Base-by-base conservation (phyloP, 2,329 filamentous ascomycete genomes). In the Neonectria magnoliae region DNA sequence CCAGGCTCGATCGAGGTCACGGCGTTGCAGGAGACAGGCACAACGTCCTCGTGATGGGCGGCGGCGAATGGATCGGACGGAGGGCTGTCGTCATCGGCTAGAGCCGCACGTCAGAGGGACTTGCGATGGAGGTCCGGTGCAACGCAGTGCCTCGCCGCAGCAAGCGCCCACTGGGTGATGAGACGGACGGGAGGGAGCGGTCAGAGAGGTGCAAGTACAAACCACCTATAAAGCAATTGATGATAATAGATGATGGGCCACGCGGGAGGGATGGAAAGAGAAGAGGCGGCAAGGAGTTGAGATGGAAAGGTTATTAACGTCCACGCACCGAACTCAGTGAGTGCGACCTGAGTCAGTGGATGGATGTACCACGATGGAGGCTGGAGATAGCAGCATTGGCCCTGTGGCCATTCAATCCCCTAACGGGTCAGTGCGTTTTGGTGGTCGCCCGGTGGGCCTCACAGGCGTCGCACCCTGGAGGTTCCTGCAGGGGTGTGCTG, bases 71-170 rank as follows among this genome's bases (percentile, higher is more conserved):
- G 69, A 69, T 61, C 60, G 69, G 71, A 66, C 59, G 59, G 62
- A 53, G 60, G 62, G 60, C 59, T 71, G 68, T 68, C 72, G 72
- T 74, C 72, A 74, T 74, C 71, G 72, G 71, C 71, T 71, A 71
- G 72, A 69, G 65, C 67, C 65, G 68, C 67, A 74, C 69, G 68
- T 74, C 71, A 73, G 66, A 69, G 60, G 57, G 50, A n/a, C 38
- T 38, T 38, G 36, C 11, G 31, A 53, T 18, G 18, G 51, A 33
- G 42, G 41, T n/a, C 52, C 36, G 44, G 59, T 52, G 38, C 10
- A 44, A 41, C 38, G n/a, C 16, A 42, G 27, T 51, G n/a, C 29
- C 48, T 51, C 48, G 48, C 48, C 48, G 48, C 48, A 51, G 48
- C 48, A 51, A 51, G 48, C 48, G 48, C 48, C 11, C 48, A 11